Conservation (phyloP, 352 stramenopile genomes). For the Phytophthora pistaciae region DNA sequence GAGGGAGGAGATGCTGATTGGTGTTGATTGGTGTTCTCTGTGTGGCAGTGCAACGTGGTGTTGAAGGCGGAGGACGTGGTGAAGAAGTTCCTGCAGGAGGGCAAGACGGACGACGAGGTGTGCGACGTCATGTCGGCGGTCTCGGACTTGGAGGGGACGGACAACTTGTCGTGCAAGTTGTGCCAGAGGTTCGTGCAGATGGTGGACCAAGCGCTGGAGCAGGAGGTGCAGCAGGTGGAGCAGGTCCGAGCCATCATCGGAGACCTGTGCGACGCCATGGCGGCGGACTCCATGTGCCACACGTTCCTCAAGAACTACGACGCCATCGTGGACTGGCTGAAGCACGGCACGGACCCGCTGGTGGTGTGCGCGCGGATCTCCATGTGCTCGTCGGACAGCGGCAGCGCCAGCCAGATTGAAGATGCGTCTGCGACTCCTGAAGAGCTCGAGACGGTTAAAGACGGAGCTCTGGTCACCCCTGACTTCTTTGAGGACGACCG, state of each 20-base stretch:
- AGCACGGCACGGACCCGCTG: conserved; percentile 67
- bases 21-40: background rate
- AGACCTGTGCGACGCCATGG: conserved; percentile 79
- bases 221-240: conserved; percentile 72
- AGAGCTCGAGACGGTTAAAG: conserved; percentile 12
- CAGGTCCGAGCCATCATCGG: conserved; percentile 78
- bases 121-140: conserved; percentile 48
- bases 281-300: conserved; percentile 81
- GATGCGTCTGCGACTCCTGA: conserved; percentile 6
- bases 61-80: conserved; percentile 54
- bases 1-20: background rate
- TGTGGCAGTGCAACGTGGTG: conserved; percentile 50
- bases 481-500: conserved; percentile 17
- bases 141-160: conserved; percentile 33
- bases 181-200: conserved; percentile 85
- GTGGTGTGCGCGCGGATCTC: conserved; percentile 64
- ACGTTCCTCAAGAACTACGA: conserved; percentile 80
- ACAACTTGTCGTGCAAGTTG: conserved; percentile 71
- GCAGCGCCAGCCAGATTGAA: conserved; percentile 13
- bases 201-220: conserved; percentile 61
- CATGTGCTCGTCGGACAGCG: conserved; percentile 64
- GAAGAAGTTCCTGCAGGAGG: conserved; percentile 46
- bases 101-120: conserved; percentile 56
- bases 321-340: conserved; percentile 81
- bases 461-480: conserved; percentile 13